Conservation (phyloP, 208 protist genomes). For the Trypanosoma cruzi region DNA sequence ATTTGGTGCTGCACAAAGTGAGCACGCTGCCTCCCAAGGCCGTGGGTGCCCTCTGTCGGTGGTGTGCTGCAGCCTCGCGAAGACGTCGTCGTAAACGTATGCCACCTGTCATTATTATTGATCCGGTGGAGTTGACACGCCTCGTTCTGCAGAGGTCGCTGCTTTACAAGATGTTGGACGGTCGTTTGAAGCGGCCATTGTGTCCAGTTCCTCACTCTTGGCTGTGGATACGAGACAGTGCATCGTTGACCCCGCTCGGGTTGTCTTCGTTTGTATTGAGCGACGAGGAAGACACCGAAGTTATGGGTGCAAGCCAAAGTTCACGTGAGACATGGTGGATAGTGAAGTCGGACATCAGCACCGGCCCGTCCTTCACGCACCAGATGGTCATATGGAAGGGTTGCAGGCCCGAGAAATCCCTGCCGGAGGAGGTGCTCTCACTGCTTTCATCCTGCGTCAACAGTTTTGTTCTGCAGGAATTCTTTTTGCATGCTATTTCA, state of each 20-base stretch:
- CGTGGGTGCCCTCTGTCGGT: slow-evolving; percentile 42
- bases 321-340: slow-evolving; percentile 63
- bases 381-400: slow-evolving; percentile 73
- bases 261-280: slow-evolving; percentile 27
- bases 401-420: no score
- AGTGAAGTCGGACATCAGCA: slow-evolving; percentile 78
- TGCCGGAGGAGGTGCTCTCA: slow-evolving; percentile 37
- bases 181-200: slow-evolving; percentile 21
- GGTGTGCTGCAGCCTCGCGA: slow-evolving; percentile 31
- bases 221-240: slow-evolving; percentile 35
- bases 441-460: slow-evolving; percentile 41
- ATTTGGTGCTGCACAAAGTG: slow-evolving; percentile 86
- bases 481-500: slow-evolving; percentile 58
- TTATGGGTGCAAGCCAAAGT: slow-evolving; percentile 15
- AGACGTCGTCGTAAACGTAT: slow-evolving; percentile 14
- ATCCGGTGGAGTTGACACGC: slow-evolving; percentile 56
- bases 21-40: slow-evolving; percentile 51
- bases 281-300: background rate
- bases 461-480: slow-evolving; percentile 75
- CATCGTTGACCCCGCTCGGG: background rate
- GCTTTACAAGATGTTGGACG: slow-evolving; percentile 53
- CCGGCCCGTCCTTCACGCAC: slow-evolving; percentile 71
- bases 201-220: slow-evolving; percentile 63
- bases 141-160: slow-evolving; percentile 54
- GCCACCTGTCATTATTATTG: slow-evolving; percentile 54